Evolutionary conservation across 495 filamentous ascomycete genomes (phyloP), one percentile per base, ranked within the genome.

Genomic region (Lasiosphaeria miniovina): DNA sequence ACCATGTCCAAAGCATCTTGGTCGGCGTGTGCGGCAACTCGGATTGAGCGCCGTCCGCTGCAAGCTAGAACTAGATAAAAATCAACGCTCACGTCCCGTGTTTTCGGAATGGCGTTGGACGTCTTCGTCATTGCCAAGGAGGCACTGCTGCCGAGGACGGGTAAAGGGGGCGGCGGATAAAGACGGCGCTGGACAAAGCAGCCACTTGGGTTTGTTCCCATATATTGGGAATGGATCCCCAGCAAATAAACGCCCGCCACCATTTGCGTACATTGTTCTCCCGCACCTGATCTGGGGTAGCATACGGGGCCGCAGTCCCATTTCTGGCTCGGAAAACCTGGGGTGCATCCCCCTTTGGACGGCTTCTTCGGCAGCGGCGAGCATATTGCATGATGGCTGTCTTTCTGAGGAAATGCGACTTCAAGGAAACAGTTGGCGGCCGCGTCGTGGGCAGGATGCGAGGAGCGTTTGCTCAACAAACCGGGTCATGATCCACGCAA

Each of bases 271-370:
- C 11, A 63, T 50, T 63, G 50, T 4, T 33, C 17, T 52, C 14
- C 17, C 12, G 43, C 62, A 50, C 46, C 10, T 61, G 54, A 59
- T 61, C 62, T 59, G 62, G 62, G 57, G 51, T 60, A 60, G 57
- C 24, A 24, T 24, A 24, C 24, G 57, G 55, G 32, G 36, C 24
- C 50, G 32, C 41, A 36, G 31, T 41, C 11, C 35, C 9, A 46
- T 56, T 50, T 15, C 32, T 34, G 32, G 17, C 12, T 56, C 7
- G 46, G 46, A 53, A 24, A 61, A 50, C 45, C 55, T 58, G 61
- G 61, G 61, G 61, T 62, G 60, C 60, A 40, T 53, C n/a, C 43
- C 41, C 32, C 51, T 24, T 49, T 5, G 48, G 24, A 1, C 31
- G 15, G 45, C 34, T 58, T 45, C 11, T 36, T 52, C 38, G 57